Evolutionary conservation across 208 protist species (phyloP), one percentile per base, ranked within the genome.

Genomic region (Wallacemonas sp.): DNA sequence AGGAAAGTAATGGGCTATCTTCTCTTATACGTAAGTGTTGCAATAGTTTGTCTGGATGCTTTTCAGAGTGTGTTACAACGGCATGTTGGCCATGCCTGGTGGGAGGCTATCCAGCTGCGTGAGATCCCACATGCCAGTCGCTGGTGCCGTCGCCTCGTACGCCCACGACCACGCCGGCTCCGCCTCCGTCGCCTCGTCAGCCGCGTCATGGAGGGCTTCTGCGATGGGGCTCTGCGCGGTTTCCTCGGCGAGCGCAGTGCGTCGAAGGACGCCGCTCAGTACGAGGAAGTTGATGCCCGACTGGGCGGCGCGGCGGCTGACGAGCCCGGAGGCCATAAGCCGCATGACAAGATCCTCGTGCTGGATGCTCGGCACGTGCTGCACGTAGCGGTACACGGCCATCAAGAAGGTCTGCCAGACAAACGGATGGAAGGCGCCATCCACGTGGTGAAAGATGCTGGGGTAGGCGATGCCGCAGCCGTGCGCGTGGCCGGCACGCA

Each of bases 361-460:
- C 8, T 55, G 50, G 33, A 92, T 83, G 18, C 81, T 83, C 5
- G 90, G 87, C 50, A 81, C 76, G 20, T 77, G 57, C 22, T 86
- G 76, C 28, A 93, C 57, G 41, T 77, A 81, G 49, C 69, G 65
- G 61, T 88, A 92, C 18, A 91, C 65, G 20, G 71, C 52, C 28
- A 77, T 72, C 20, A 93, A 69, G 46, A 89, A 81, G 20, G 72
- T 65, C 31, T 79, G 62, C 90, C 90, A 96, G 48, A 93, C 75
- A 81, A 85, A 93, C 26, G 61, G 59, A 57, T 96, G 84, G 33
- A 93, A 88, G 1, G 83, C 72, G 28, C 90, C 90, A 63, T 96
- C 87, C 14, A 92, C 81, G 57, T 96, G 90, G 48, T 89, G 84
- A 49, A 96, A 96, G 52, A 91, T 79, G 62, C 87, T 93, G 20